These are phyloP conservation scores for Paecilomyces sp. DNA, from an alignment of 2,329 filamentous ascomycete species.

Conservation along the genomic window DNA sequence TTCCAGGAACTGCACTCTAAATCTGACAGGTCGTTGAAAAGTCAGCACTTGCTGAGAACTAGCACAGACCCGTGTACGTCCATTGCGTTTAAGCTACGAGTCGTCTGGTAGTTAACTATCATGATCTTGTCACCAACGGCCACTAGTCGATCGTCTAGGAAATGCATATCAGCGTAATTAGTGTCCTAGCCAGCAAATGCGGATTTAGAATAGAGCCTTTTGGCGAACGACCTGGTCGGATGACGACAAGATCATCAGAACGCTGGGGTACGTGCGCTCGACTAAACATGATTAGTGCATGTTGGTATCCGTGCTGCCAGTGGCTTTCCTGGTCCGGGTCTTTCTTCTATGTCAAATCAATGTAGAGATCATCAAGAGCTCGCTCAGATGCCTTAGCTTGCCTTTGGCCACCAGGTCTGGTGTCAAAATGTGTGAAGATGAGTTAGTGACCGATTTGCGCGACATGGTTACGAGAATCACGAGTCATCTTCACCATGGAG, in stretches of 20 bases:
- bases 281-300: neutral
- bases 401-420: too few species aligned
- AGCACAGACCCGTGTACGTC: neutral
- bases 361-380: neutral
- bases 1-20: neutral
- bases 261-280: neutral
- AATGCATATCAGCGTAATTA: neutral
- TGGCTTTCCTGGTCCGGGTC: neutral
- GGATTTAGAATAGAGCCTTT: neutral
- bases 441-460: neutral
- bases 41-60: neutral
- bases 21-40: neutral
- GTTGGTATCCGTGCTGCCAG: neutral
- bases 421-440: neutral
- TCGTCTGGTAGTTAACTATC: neutral
- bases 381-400: too few species aligned
- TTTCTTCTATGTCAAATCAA: neutral
- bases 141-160: neutral
- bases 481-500: constrained; percentile 2
- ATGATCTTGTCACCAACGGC: neutral
- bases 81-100: neutral
- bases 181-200: neutral
- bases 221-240: neutral
- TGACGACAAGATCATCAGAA: neutral
- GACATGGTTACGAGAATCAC: constrained; percentile 8